Percentiles rank a stretch among this genome's conserved stretches.
phyloP scores from a whole-genome alignment of 2,329 filamentous ascomycete genomes.

The Fusarium verticillioides region DNA sequence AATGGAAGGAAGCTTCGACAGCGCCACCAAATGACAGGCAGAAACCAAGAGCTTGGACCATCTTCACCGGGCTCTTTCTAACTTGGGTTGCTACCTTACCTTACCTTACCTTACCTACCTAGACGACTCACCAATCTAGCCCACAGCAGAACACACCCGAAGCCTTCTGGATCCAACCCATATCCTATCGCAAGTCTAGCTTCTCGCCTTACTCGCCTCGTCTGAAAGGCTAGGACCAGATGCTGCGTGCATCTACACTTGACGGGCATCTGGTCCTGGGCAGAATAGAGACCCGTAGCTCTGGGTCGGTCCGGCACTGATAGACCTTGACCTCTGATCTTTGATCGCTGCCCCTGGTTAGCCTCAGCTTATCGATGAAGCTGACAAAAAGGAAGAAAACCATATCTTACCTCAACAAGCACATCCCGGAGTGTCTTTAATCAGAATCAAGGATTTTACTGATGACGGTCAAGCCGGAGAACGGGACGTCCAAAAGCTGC shows the following conservation, averaged over 20 bases:
- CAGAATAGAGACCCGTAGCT: constrained; percentile 14
- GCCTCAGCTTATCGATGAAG: constrained; percentile 20
- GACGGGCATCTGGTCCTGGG: background rate
- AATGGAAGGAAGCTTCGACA: constrained; percentile 20
- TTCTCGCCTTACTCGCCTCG: constrained; percentile 12
- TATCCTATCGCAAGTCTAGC: background rate
- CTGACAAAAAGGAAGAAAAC: constrained; percentile 2
- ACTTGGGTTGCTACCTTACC: background rate
- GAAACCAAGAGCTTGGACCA: constrained; percentile 27
- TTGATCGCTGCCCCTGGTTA: constrained; percentile 26
- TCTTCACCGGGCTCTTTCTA: background rate
- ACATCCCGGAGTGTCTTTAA: background rate
- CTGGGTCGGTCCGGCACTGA: constrained; percentile 40
- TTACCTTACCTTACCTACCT: background rate
- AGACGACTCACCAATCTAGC: constrained; percentile 8
- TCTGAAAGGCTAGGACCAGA: constrained; percentile 6
- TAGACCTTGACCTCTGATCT: constrained; percentile 27
- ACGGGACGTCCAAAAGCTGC: background rate
- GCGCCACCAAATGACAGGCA: constrained; percentile 19
- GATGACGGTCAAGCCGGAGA: background rate
- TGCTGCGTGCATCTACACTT: constrained; percentile 5
- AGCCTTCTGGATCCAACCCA: constrained; percentile 7
- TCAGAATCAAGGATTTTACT: background rate
- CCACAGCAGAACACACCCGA: constrained; percentile 18
- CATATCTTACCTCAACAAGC: constrained; percentile 1